Evolutionary conservation across 352 stramenopile species (phyloP).

Genomic region (Phytophthora agathidicida): DNA sequence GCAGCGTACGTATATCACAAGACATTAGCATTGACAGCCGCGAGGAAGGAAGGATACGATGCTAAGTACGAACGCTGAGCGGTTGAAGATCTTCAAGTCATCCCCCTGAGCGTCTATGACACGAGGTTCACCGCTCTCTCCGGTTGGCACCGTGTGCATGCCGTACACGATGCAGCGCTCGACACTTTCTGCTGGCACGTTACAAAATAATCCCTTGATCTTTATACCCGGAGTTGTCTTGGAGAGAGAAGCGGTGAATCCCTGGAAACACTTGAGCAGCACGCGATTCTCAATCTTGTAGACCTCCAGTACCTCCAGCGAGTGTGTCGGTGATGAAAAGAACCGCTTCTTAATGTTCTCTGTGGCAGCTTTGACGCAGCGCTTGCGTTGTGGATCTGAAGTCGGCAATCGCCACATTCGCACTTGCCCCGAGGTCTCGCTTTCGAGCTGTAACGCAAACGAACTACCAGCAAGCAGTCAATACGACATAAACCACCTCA

Average conservation of each 20-base stretch:
- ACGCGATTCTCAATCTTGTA: constrained; percentile 83
- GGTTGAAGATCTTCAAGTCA: constrained; percentile 46
- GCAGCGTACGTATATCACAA: background rate
- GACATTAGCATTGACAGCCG: background rate
- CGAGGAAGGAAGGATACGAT: background rate
- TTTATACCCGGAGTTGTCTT: constrained; percentile 31
- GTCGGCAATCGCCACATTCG: constrained; percentile 51
- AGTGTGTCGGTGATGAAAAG: constrained; percentile 22
- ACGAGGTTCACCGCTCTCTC: constrained; percentile 5
- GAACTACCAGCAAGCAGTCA: constrained; percentile 24
- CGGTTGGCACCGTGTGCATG: constrained; percentile 40
- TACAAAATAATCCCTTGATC: constrained; percentile 84
- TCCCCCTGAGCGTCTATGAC: constrained; percentile 18
- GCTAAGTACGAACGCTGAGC: constrained; percentile 23
- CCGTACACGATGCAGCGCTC: constrained; percentile 68
- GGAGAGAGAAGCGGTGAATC: constrained; percentile 32
- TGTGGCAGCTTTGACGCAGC: constrained; percentile 68
- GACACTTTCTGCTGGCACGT: constrained; percentile 54
- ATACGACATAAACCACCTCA: constrained; percentile 1
- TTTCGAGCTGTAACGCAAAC: constrained; percentile 71
- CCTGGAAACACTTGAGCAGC: constrained; percentile 66
- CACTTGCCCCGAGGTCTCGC: constrained; percentile 63
- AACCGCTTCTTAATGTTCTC: constrained; percentile 76
- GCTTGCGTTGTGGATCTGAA: constrained; percentile 55
- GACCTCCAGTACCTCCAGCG: constrained; percentile 73